phyloP scores from a whole-genome alignment of 2,329 filamentous ascomycete species.

The Onygenales sp. region DNA sequence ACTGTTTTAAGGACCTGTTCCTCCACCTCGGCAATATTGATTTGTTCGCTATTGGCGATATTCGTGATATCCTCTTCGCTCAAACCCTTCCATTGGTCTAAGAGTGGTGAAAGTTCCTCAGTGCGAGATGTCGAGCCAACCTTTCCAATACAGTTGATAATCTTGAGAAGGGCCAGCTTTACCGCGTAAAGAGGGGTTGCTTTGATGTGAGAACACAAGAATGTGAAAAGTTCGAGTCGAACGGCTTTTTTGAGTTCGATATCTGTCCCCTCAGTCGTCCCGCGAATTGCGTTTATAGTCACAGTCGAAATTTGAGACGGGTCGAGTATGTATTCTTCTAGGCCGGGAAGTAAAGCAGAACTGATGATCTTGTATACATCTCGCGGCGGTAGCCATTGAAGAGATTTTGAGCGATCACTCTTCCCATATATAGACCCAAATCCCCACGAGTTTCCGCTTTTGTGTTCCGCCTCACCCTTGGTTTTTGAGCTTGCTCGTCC shows the following conservation, averaged over 20 bases:
- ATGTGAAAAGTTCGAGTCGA: constrained; percentile 57
- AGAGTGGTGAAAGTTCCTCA: constrained; percentile 63
- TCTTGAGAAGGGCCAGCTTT: constrained; percentile 61
- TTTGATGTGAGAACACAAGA: constrained; percentile 63
- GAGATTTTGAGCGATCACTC: constrained; percentile 33
- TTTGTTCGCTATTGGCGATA: constrained; percentile 40
- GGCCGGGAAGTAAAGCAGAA: constrained; percentile 57
- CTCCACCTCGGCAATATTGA: constrained; percentile 43
- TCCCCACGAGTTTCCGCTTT: constrained; percentile 44
- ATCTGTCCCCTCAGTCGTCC: constrained; percentile 30
- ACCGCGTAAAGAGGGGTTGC: constrained; percentile 58
- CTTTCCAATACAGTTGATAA: constrained; percentile 63
- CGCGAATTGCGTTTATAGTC: constrained; percentile 53
- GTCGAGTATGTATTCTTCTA: constrained; percentile 84
- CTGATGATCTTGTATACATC: constrained; percentile 54
- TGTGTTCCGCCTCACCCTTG: constrained; percentile 31
- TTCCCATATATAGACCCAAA: constrained; percentile 56
- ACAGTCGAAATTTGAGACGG: constrained; percentile 57
- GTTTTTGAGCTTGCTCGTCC: constrained; percentile 40
- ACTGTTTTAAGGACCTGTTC: constrained; percentile 44
- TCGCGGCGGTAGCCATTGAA: constrained; percentile 51
- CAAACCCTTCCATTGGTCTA: constrained; percentile 59
- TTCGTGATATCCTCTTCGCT: constrained; percentile 41
- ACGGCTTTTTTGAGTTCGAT: constrained; percentile 53
- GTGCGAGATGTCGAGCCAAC: constrained; percentile 63